Conservation (phyloP, 2,329 filamentous ascomycete species). For the Xylaria sp. region DNA sequence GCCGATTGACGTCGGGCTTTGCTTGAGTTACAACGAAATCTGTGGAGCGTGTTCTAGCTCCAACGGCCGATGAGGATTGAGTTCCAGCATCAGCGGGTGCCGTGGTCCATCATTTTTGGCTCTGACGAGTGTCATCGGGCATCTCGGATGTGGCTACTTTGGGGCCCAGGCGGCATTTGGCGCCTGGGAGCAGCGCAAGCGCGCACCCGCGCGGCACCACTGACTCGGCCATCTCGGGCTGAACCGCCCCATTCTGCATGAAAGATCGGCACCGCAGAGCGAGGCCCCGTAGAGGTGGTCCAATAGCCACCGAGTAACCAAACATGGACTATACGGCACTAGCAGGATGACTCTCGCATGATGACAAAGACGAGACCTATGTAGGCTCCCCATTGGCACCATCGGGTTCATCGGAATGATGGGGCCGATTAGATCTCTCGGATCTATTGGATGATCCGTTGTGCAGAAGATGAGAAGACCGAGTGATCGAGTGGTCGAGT, state of each 20-base stretch:
- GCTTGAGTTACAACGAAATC: background rate
- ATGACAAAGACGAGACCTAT: too few species aligned
- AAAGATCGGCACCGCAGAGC: constrained; percentile 21
- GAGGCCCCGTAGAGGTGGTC: constrained; percentile 1
- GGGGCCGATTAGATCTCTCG: too few species aligned
- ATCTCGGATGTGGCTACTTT: background rate
- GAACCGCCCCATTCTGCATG: constrained; percentile 6
- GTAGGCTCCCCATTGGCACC: too few species aligned
- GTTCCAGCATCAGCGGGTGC: background rate
- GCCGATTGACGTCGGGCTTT: background rate
- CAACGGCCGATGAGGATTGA: background rate
- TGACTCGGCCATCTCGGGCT: constrained; percentile 8
- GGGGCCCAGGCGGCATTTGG: background rate
- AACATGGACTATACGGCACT: background rate
- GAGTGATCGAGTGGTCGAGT: too few species aligned
- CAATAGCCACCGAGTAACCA: constrained; percentile 8
- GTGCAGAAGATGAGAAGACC: too few species aligned
- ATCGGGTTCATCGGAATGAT: constrained; percentile 25
- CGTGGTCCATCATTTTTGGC: background rate
- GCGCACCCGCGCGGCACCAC: constrained; percentile 22
- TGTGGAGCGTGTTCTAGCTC: background rate
- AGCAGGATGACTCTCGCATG: constrained; percentile 1
- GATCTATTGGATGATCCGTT: too few species aligned
- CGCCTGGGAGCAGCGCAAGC: constrained; percentile 16
- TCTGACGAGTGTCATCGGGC: background rate